Evolutionary conservation across 768 basidiomycete species (phyloP).

Genomic region (Pleurotus tuber-regium): DNA sequence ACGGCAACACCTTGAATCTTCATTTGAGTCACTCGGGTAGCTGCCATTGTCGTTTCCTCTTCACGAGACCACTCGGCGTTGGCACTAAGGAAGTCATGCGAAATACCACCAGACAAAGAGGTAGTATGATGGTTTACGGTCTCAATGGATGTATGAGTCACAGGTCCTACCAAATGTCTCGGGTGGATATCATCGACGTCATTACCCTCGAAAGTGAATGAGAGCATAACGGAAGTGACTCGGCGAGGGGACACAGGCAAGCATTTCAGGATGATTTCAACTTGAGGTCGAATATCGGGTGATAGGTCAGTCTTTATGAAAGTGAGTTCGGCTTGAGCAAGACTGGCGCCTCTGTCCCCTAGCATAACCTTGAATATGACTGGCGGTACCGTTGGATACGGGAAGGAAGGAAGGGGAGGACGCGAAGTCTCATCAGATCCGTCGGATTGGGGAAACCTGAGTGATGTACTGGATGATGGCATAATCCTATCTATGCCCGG

Average conservation of each 20-base stretch:
- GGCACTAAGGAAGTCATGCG: not conserved
- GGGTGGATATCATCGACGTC: not conserved
- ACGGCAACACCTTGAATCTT: not conserved
- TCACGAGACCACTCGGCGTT: not conserved
- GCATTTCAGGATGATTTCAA: not conserved
- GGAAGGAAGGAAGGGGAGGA: not conserved
- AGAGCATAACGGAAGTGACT: not conserved
- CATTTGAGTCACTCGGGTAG: not conserved
- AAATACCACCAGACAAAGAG: not conserved
- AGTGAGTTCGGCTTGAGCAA: not conserved
- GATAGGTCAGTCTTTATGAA: not conserved
- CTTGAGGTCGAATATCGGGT: not conserved
- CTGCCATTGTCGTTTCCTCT: not conserved
- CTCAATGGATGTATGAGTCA: not conserved
- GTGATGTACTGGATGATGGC: not conserved
- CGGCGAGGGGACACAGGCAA: not conserved
- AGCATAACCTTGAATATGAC: not conserved
- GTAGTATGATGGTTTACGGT: not conserved
- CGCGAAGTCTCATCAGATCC: not conserved
- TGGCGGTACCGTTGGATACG: not conserved
- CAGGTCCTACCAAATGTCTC: not conserved
- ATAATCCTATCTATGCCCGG: not conserved
- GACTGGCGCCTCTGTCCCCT: not conserved
- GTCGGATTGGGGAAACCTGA: not conserved
- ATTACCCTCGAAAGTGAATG: not conserved